Evolutionary conservation across 2,329 filamentous ascomycete species (phyloP).

Genomic region (Fusarium sambucinum): DNA sequence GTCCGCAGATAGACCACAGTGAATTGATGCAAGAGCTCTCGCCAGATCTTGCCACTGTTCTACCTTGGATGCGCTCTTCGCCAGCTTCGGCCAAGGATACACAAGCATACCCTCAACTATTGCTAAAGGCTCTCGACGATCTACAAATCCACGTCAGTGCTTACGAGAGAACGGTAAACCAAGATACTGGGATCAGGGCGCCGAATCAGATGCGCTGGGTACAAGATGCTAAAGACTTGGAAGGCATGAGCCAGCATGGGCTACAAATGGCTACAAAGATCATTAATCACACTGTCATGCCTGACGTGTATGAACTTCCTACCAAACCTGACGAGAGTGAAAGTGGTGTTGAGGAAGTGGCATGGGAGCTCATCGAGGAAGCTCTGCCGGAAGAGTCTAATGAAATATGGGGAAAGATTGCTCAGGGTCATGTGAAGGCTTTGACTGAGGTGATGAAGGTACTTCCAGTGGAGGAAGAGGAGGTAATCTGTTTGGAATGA

Average conservation of each 20-base stretch:
- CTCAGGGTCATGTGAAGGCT: conserved; percentile 46
- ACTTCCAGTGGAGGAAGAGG: conserved; percentile 33
- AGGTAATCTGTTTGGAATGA: not conserved
- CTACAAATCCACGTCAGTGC: conserved; percentile 37
- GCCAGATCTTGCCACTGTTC: conserved; percentile 19
- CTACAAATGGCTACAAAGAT: conserved; percentile 42
- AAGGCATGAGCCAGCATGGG: conserved; percentile 47
- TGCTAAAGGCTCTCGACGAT: conserved; percentile 33
- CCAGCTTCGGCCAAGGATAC: not conserved
- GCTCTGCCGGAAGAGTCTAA: conserved; percentile 37
- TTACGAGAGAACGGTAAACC: conserved; percentile 45
- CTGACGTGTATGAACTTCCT: conserved; percentile 23
- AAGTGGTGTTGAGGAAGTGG: conserved; percentile 51
- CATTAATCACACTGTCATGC: conserved; percentile 49
- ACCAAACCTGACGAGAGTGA: conserved; percentile 20
- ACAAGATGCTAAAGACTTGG: conserved; percentile 50
- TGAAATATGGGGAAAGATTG: conserved; percentile 52
- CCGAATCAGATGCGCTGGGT: conserved; percentile 51
- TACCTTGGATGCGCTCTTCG: conserved; percentile 37
- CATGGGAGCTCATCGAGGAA: conserved; percentile 51
- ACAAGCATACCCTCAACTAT: conserved; percentile 14
- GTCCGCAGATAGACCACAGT: conserved; percentile 4
- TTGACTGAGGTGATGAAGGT: conserved; percentile 43
- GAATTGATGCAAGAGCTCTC: conserved; percentile 16
- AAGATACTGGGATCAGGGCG: conserved; percentile 35